Evolutionary conservation across 2,329 filamentous ascomycete species (phyloP).

Genomic region (Ophiosphaerella korrae): DNA sequence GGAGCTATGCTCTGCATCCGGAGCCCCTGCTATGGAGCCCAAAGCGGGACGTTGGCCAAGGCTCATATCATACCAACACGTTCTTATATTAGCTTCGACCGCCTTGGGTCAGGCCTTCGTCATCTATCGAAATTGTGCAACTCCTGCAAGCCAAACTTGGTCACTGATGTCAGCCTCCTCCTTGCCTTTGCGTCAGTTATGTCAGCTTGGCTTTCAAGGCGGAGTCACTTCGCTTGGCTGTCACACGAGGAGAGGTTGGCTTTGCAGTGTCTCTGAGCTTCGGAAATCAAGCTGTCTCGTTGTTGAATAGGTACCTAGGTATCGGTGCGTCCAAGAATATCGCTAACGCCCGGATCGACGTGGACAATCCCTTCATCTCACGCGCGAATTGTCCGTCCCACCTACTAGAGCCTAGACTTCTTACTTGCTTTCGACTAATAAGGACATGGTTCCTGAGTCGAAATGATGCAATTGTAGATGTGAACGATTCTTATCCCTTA

Average conservation of each 20-base stretch:
- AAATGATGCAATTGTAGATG: too few species aligned
- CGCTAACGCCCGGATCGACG: too few species aligned
- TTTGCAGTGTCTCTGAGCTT: neutral
- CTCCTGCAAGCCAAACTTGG: conserved; percentile 4
- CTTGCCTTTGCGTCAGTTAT: conserved; percentile 3
- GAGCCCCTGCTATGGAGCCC: conserved; percentile 8
- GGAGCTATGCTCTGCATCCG: conserved; percentile 24
- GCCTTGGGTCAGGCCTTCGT: conserved; percentile 11
- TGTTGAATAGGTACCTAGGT: too few species aligned
- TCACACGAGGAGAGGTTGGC: neutral
- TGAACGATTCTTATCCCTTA: too few species aligned
- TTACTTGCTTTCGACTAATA: too few species aligned
- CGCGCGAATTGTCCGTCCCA: too few species aligned
- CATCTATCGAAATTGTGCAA: conserved; percentile 23
- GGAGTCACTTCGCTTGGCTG: neutral
- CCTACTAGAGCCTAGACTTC: too few species aligned
- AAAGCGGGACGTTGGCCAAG: conserved; percentile 12
- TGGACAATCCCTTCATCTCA: too few species aligned
- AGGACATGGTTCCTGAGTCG: too few species aligned
- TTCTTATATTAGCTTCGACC: conserved; percentile 21
- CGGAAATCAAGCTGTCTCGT: too few species aligned
- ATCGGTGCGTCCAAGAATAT: neutral
- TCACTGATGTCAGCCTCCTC: conserved; percentile 14
- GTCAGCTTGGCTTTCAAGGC: neutral
- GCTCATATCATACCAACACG: conserved; percentile 13